Percentiles rank a stretch among this genome's conserved stretches.
Evolutionary conservation across 176 grass and related monocot species (phyloP).

Genomic region (Poa annua): DNA sequence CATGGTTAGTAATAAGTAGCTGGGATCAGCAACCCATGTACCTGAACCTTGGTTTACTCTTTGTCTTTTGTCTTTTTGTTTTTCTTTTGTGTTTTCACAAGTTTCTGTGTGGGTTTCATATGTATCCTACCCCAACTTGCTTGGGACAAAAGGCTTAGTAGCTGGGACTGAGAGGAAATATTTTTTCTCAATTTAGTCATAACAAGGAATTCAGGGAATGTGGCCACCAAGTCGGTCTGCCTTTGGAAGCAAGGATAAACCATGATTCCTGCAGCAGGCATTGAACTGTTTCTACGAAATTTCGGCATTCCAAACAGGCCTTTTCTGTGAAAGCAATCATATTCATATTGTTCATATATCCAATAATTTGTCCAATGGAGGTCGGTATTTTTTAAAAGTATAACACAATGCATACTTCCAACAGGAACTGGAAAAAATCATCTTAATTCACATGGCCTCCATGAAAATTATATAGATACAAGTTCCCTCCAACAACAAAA

Average conservation of each 20-base stretch:
- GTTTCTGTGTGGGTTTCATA: too few species aligned
- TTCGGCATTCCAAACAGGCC: not conserved
- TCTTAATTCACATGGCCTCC: not conserved
- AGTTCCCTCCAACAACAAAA: slow-evolving; percentile 4
- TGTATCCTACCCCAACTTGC: too few species aligned
- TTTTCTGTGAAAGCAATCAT: slow-evolving; percentile 5
- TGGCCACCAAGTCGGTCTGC: not conserved
- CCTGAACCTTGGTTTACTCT: too few species aligned
- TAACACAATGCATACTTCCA: not conserved
- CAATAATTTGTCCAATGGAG: slow-evolving; percentile 11
- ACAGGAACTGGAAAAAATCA: slow-evolving; percentile 3
- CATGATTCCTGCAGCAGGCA: not conserved
- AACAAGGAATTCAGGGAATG: not conserved
- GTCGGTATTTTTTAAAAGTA: not conserved
- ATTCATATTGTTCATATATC: not conserved
- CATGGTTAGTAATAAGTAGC: not conserved
- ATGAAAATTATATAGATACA: slow-evolving; percentile 5
- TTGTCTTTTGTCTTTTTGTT: too few species aligned
- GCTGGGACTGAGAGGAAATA: slow-evolving; percentile 11
- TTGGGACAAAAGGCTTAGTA: not conserved
- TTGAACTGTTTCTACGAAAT: slow-evolving; percentile 9
- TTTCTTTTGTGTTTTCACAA: too few species aligned
- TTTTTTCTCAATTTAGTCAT: slow-evolving; percentile 4
- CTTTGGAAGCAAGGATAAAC: slow-evolving; percentile 14
- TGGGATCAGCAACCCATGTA: not conserved